Evolutionary conservation across 2,329 filamentous ascomycete genomes (phyloP).

Genomic region (Gremmenia infestans): DNA sequence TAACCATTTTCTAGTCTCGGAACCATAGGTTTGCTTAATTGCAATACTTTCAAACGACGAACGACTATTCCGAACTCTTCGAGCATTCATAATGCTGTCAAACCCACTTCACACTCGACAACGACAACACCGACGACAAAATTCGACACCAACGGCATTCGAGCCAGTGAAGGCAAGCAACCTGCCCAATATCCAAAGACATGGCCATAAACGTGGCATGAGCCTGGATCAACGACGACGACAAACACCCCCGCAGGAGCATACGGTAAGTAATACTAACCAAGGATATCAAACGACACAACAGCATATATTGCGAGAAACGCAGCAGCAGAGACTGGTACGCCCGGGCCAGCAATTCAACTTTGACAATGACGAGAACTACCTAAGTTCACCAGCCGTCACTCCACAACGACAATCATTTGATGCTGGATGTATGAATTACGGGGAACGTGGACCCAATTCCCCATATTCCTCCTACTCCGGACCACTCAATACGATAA

Average conservation of each 20-base stretch:
- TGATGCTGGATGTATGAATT: constrained; percentile 38
- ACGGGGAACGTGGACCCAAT: constrained; percentile 24
- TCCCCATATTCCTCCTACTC: constrained; percentile 28
- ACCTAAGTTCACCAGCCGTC: constrained; percentile 51
- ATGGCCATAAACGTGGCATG: constrained; percentile 72
- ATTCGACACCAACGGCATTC: constrained; percentile 75
- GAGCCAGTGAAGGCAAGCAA: constrained; percentile 67
- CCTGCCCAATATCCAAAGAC: constrained; percentile 54
- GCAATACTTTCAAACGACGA: constrained; percentile 46
- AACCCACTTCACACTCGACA: constrained; percentile 70
- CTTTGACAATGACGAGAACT: constrained; percentile 44
- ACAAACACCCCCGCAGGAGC: constrained; percentile 39
- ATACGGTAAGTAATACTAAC: constrained; percentile 51
- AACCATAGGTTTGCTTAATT: constrained; percentile 45
- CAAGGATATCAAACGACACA: constrained; percentile 46
- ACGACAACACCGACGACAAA: constrained; percentile 78
- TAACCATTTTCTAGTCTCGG: constrained; percentile 37
- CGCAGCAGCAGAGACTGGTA: constrained; percentile 81
- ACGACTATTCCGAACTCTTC: constrained; percentile 63
- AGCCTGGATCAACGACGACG: constrained; percentile 72
- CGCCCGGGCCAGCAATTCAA: constrained; percentile 58
- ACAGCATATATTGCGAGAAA: constrained; percentile 84
- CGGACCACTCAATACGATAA: constrained; percentile 41
- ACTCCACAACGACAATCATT: constrained; percentile 52
- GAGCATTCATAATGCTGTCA: constrained; percentile 72